Base-by-base conservation (phyloP, 345 rosid species). In the Combretum micranthum region DNA sequence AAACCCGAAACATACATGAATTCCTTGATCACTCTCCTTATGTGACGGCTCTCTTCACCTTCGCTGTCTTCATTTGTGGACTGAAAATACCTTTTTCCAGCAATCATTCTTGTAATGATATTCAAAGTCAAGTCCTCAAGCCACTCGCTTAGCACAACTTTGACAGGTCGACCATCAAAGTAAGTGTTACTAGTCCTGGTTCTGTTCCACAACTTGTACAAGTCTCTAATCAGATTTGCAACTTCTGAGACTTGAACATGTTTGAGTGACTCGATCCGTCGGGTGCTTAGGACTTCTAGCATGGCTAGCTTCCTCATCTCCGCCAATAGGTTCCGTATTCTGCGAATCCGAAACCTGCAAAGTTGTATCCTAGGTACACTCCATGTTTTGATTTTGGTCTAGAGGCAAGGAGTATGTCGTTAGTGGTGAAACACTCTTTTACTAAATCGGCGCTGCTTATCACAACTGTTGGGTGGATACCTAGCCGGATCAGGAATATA, bases 301-400 rank as follows among this genome's bases (percentile, higher is more conserved):
- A 78, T 78, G 52, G 71, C 57, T n/a, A 84, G 57, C 64, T 80
- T 84, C 37, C 95, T 78, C 32, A 87, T 52, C 47, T 77, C 75
- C 88, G 83, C 91, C 91, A 87, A 26, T 84, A 82, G 17, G 69
- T 64, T 15, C 91, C 91, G 19, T 87, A 84, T 0, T 86, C 85
- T 12, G 76, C 79, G 12, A 87, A 20, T 5, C 78, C 65, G 2
- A 87, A 62, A 7, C 53, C 4, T 8, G 91, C 88, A 56, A 74
- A 69, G 60, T 79, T 69, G 55, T 87, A 84, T 15, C 89, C 89
- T 16, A 87, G n/a, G 44, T 82, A 62, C 45, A 69, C 70, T 4
- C 92, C 89, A 0, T 68, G 69, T 7, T 77, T 78, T 52, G 78
- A 70, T 56, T 52, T 78, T 13, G 87, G 80, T 26, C 92, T 65